Conservation (phyloP, 768 basidiomycete species). For the Russula earlei region DNA sequence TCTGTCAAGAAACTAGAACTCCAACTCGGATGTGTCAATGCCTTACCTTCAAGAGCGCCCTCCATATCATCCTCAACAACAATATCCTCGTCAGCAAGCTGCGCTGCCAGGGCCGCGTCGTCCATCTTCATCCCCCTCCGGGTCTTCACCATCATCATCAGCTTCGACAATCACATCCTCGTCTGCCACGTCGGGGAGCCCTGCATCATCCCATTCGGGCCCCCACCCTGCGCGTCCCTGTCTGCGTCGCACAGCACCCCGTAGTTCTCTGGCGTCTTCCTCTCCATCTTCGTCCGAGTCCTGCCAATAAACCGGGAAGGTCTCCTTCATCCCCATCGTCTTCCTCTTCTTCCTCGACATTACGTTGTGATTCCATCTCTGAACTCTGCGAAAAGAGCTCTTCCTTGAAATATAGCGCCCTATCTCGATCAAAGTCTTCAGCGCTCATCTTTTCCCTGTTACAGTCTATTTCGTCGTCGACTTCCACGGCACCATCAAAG, state of each 20-base stretch:
- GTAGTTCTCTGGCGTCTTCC: conserved; percentile 27
- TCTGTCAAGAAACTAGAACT: conserved; percentile 2
- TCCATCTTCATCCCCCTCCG: conserved; percentile 19
- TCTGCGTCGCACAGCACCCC: conserved; percentile 3
- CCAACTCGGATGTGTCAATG: background rate
- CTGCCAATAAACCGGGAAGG: conserved; percentile 28
- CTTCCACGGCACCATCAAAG: conserved; percentile 25
- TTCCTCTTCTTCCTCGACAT: conserved; percentile 33
- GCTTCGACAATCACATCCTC: conserved; percentile 15
- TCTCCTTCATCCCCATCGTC: conserved; percentile 30
- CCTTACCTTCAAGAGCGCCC: conserved; percentile 80
- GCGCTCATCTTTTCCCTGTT: conserved; percentile 27
- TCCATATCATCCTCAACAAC: conserved; percentile 77
- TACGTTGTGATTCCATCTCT: conserved; percentile 23
- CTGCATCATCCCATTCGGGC: conserved; percentile 16
- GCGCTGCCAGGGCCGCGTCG: conserved; percentile 26
- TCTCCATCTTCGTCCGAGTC: conserved; percentile 31
- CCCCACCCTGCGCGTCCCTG: conserved; percentile 8
- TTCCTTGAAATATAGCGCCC: conserved; percentile 20
- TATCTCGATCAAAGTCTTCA: conserved; percentile 2
- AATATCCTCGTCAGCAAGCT: conserved; percentile 25
- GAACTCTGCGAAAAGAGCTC: conserved; percentile 19
- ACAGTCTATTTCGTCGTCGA: conserved; percentile 26
- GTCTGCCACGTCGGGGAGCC: conserved; percentile 6
- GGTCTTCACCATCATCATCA: conserved; percentile 19